phyloP scores from a whole-genome alignment of 495 filamentous ascomycete species.

The Aspergillus saccharolyticus region DNA sequence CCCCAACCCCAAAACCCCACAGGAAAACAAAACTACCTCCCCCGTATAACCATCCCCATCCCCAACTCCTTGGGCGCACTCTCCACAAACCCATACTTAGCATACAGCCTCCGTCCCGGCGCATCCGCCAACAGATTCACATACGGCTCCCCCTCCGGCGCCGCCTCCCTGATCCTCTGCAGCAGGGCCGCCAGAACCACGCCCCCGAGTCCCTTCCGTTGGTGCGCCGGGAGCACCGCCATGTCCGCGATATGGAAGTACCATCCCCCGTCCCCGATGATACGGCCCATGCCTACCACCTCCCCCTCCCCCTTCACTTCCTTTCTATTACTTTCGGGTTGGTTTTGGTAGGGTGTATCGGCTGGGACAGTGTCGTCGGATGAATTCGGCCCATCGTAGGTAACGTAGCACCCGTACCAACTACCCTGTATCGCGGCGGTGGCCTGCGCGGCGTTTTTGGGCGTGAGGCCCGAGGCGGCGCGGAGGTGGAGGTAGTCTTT shows the following conservation, averaged over 20 bases:
- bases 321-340: too few species aligned
- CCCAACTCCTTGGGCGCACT: conserved; percentile 25
- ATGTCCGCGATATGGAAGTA: conserved; percentile 53
- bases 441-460: conserved; percentile 34
- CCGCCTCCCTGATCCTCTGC: conserved; percentile 32
- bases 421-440: conserved; percentile 27
- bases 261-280: conserved; percentile 51
- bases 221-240: conserved; percentile 44
- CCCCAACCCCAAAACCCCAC: too few species aligned
- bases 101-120: conserved; percentile 41
- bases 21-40: too few species aligned
- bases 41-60: conserved; percentile 13
- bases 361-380: background rate
- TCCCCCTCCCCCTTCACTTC: too few species aligned
- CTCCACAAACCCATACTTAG: conserved; percentile 45
- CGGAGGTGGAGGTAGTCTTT: conserved; percentile 38
- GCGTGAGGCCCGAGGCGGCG: conserved; percentile 28
- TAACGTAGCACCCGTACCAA: conserved; percentile 42
- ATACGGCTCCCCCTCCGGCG: conserved; percentile 34
- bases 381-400: conserved; percentile 7
- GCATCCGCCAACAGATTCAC: conserved; percentile 45
- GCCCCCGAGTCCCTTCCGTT: conserved; percentile 46
- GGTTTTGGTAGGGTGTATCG: conserved; percentile 3
- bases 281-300: conserved; percentile 45
- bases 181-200: conserved; percentile 41